phyloP scores from a whole-genome alignment of 805 yeast species.

The Myxozyma neglecta region DNA sequence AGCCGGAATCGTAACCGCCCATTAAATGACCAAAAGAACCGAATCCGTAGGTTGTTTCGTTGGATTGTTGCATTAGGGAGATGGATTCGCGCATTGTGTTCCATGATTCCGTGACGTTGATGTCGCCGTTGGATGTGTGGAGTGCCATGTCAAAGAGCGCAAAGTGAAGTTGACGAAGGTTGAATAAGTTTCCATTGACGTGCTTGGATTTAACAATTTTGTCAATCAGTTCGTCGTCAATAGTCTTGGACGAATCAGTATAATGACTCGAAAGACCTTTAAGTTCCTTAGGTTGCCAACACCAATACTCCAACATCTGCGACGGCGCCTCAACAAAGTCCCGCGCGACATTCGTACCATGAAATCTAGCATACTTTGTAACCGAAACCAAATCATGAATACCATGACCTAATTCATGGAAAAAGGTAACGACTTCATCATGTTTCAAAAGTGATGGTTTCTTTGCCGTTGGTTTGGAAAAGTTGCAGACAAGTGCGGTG shows the following conservation, averaged over 20 bases:
- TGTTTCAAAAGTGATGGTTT: conserved; percentile 78
- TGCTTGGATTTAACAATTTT: conserved; percentile 65
- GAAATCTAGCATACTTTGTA: conserved; percentile 65
- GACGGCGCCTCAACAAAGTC: conserved; percentile 93
- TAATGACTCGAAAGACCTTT: conserved; percentile 65
- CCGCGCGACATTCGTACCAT: conserved; percentile 75
- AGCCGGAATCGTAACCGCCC: conserved; percentile 87
- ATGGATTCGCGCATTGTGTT: conserved; percentile 62
- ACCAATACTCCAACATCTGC: conserved; percentile 85
- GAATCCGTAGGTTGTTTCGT: conserved; percentile 57
- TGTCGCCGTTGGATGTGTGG: conserved; percentile 53
- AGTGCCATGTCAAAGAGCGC: conserved; percentile 71
- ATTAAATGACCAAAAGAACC: conserved; percentile 75
- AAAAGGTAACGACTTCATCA: conserved; percentile 75
- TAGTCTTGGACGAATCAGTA: conserved; percentile 52
- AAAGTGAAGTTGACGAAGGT: conserved; percentile 74
- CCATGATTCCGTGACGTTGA: conserved; percentile 62
- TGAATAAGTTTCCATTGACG: conserved; percentile 71
- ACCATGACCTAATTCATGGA: conserved; percentile 90
- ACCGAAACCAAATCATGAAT: conserved; percentile 74
- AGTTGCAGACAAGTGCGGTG: conserved; percentile 80
- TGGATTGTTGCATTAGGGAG: conserved; percentile 48
- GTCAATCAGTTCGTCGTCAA: conserved; percentile 57
- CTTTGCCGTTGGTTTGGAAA: conserved; percentile 67
- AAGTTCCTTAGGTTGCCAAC: conserved; percentile 70